Evolutionary conservation across 2,329 filamentous ascomycete genomes (phyloP).

Genomic region (Mycosphaerella sp.): DNA sequence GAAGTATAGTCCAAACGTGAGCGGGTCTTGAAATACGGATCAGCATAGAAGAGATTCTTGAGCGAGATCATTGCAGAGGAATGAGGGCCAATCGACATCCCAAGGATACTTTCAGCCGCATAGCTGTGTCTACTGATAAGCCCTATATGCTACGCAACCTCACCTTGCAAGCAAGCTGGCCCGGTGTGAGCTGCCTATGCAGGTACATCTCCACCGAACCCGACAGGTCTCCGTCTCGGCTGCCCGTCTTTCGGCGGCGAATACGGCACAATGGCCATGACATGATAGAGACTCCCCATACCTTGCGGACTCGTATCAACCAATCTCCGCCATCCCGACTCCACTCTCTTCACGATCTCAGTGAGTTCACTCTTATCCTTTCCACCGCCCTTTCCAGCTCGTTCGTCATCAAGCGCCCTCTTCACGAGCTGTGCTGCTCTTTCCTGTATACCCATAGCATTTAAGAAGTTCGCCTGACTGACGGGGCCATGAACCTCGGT

Average conservation of each 20-base stretch:
- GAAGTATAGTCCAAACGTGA: too few species aligned
- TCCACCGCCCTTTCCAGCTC: constrained; percentile 31
- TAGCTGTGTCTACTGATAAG: neutral
- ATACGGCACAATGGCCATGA: constrained; percentile 74
- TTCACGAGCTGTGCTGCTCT: constrained; percentile 63
- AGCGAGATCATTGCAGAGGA: too few species aligned
- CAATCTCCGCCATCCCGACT: constrained; percentile 70
- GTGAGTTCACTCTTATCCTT: constrained; percentile 37
- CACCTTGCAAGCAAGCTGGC: neutral
- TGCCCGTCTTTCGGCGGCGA: constrained; percentile 52
- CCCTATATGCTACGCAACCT: neutral
- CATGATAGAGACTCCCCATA: constrained; percentile 96
- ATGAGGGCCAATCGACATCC: too few species aligned
- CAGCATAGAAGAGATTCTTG: too few species aligned
- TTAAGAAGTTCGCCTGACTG: constrained; percentile 74
- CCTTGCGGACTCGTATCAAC: constrained; percentile 76
- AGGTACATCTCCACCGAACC: constrained; percentile 68
- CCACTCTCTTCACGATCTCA: constrained; percentile 55
- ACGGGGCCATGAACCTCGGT: constrained; percentile 92
- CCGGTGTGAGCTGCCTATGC: constrained; percentile 8
- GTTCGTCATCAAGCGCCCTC: constrained; percentile 34
- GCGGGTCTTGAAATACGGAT: too few species aligned
- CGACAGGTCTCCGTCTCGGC: constrained; percentile 70
- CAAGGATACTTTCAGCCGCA: too few species aligned
- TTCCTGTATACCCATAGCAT: constrained; percentile 74